Base-by-base conservation (phyloP, 176 grass and related monocot species). In the Carex kokanica region DNA sequence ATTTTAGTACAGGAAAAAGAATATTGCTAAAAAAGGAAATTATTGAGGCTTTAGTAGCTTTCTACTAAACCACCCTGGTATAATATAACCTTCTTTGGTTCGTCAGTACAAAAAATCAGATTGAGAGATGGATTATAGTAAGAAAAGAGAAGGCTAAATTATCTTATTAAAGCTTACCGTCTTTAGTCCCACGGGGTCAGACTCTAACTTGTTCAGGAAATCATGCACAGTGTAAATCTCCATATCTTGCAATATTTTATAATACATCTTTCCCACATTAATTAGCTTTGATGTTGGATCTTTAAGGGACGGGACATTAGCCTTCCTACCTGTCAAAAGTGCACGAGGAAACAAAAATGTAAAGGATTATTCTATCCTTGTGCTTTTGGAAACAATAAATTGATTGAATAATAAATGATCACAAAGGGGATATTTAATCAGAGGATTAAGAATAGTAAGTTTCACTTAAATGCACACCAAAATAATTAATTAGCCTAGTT, bases 181-280 rank as follows among this genome's bases (percentile, higher is more conserved):
- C 13, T 81, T 59, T 81, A 81, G 34, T 10, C 20, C n/a, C 13
- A 64, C 40, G 10, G 79, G 60, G 14, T 81, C 21, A 41, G 79
- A 15, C 5, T 61, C 18, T 62, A 43, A 62, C 58, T 61, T 49
- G 32, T 62, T 61, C 79, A 81, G 15, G 38, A 81, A 62, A 63
- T 64, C 79, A 20, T 49, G 58, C 9, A 81, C 79, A 47, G 25
- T 81, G 5, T 64, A 15, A 34, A 81, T 81, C 10, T 18, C 32
- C 5, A 62, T 64, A 43, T 5, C 18, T 18, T 61, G 13, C 58
- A 81, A 81, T 64, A 18, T 81, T 3, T 11, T 25, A 2, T 3
- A 13, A 8, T 23, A 81, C 32, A 47, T 24, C 21, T 49, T 63
- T 63, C 57, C 79, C 16, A 81, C 60, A 38, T 81, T 81, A 59